These are phyloP conservation scores for Grosmannia huntii DNA, from an alignment of 2,329 filamentous ascomycete genomes.

Conservation along the genomic window DNA sequence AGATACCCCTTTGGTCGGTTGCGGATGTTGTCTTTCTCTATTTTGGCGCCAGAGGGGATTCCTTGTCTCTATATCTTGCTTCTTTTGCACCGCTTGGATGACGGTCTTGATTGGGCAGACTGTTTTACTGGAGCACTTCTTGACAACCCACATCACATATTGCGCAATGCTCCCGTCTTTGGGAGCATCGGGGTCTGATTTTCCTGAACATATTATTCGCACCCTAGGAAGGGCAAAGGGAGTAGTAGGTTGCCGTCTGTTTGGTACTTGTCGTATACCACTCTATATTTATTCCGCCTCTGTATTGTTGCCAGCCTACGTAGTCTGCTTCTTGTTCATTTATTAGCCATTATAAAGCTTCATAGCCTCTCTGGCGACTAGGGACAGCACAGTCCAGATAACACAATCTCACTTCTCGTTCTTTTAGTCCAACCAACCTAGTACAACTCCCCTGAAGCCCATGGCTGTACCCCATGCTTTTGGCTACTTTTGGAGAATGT, in stretches of 20 bases:
- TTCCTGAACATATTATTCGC: background rate
- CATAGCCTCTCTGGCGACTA: background rate
- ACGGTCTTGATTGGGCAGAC: background rate
- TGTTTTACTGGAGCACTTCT: background rate
- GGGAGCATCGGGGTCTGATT: background rate
- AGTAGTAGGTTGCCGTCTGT: background rate
- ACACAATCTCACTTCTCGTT: background rate
- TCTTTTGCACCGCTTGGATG: background rate
- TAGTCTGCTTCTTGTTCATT: background rate
- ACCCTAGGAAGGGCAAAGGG: background rate
- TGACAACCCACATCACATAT: background rate
- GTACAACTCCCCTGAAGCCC: too few species aligned
- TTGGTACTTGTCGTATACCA: background rate
- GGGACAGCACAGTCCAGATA: background rate
- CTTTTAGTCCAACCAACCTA: too few species aligned
- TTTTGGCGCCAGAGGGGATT: background rate
- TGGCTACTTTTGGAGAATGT: too few species aligned
- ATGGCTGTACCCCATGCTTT: too few species aligned
- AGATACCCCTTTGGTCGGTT: conserved; percentile 4
- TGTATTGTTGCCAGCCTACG: background rate
- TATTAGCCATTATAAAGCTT: background rate
- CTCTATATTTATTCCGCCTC: background rate
- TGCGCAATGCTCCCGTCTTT: background rate
- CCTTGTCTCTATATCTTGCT: background rate
- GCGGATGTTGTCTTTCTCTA: background rate